Base-by-base conservation (phyloP, 805 yeast species). In the Cyberlindnera samutprakarnensis region DNA sequence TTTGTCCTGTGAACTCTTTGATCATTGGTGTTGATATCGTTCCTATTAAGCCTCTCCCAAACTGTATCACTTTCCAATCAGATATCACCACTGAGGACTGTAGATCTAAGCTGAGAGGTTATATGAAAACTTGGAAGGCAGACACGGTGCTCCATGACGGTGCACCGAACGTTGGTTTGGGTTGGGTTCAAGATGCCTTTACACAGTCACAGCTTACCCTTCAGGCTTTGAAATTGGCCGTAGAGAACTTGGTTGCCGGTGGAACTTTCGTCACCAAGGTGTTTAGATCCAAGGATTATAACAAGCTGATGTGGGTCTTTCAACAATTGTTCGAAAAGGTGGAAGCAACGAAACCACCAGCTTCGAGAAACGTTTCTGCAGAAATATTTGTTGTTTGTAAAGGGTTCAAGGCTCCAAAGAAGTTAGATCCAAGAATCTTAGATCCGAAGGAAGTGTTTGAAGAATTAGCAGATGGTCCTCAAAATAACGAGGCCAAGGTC, bases 171-270 rank as follows among this genome's bases (percentile, higher is more conserved):
- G 97, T 92, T 49, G 99, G 99, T 79, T 70, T 92, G 53, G 95
- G 95, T n/a, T 92, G 99, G 99, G 92, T 84, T 14, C 99, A 92
- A 60, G 99, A 92, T 75, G 98, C 99, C 1, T 92, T 85, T 62
- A 86, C 97, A 2, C 99, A 92, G 64, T 86, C 96, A 18, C 97
- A 90, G 54, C 75, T 92, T 47, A 94, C 95, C 19, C 66, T 92
- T 45, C 95, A 88, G 64, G 95, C 97, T 20, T 68, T 92, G 51
- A 86, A 80, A 56, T 68, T 92, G 38, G 99, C 98, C 1, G 95
- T 80, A 11, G 99, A 92, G 60, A 87, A 92, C 59, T 68, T 92
- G 51, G 67, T 72, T 19, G 82, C 83, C 10, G 95, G 95, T 32
- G 99, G 99, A 46, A 85, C 92, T 20, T 92, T 92, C 57, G 90